Conservation (phyloP, 805 yeast genomes). For the Candida ficus region DNA sequence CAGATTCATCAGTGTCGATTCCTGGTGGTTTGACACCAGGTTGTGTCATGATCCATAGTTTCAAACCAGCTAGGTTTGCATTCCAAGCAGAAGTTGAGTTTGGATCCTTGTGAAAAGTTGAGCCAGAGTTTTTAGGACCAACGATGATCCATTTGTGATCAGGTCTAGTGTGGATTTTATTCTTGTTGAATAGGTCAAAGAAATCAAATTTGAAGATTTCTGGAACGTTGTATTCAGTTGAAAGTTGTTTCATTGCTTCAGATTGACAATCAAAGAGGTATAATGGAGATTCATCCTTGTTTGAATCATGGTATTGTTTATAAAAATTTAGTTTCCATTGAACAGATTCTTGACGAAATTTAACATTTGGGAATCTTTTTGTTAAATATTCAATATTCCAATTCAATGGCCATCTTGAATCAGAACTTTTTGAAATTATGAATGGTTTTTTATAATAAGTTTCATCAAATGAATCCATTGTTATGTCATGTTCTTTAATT, state of each 20-base stretch:
- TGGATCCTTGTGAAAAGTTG: slow-evolving; percentile 92
- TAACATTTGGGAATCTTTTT: slow-evolving; percentile 49
- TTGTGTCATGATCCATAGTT: slow-evolving; percentile 87
- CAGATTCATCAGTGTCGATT: slow-evolving; percentile 67
- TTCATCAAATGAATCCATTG: slow-evolving; percentile 40
- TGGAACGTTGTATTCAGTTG: slow-evolving; percentile 51
- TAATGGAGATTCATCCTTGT: slow-evolving; percentile 78
- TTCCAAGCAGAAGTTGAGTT: slow-evolving; percentile 92
- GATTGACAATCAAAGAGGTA: slow-evolving; percentile 82
- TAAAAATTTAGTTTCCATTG: slow-evolving; percentile 69
- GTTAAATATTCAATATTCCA: slow-evolving; percentile 54
- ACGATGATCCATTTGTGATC: slow-evolving; percentile 90
- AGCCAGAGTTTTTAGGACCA: slow-evolving; percentile 79
- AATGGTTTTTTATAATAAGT: slow-evolving; percentile 57
- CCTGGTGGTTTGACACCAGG: slow-evolving; percentile 80
- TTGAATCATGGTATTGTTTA: slow-evolving; percentile 51
- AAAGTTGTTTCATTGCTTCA: slow-evolving; percentile 54
- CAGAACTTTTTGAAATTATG: slow-evolving; percentile 36
- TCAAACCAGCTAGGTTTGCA: slow-evolving; percentile 65
- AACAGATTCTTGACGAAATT: slow-evolving; percentile 81
- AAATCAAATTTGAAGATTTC: slow-evolving; percentile 51
- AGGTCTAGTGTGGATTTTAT: slow-evolving; percentile 50
- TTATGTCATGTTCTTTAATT: slow-evolving; percentile 39
- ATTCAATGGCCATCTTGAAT: slow-evolving; percentile 48
- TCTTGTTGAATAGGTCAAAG: slow-evolving; percentile 45